These are phyloP conservation scores for Colletotrichum filicis DNA, from an alignment of 2,329 filamentous ascomycete genomes.

Conservation along the genomic window DNA sequence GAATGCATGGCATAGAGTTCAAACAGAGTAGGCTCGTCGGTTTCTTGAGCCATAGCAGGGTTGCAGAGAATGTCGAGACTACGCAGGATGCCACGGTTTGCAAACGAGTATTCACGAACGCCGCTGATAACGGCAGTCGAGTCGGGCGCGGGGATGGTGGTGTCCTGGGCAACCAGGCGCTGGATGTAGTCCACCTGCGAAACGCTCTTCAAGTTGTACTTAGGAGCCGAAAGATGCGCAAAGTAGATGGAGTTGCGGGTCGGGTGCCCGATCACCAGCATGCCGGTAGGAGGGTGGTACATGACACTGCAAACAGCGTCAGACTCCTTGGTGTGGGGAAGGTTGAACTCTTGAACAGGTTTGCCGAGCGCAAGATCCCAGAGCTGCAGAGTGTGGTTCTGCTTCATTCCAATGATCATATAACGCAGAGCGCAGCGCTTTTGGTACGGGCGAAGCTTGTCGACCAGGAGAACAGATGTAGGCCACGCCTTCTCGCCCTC, in stretches of 20 bases:
- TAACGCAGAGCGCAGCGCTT: slow-evolving; percentile 92
- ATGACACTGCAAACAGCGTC: slow-evolving; percentile 98
- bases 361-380: slow-evolving; percentile 98
- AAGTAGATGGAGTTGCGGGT: slow-evolving; percentile 98
- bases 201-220: slow-evolving; percentile 85
- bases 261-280: slow-evolving; percentile 94
- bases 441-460: slow-evolving; percentile 93
- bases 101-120: slow-evolving; percentile 93
- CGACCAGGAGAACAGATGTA: slow-evolving; percentile 93
- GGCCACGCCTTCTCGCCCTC: slow-evolving; percentile 96
- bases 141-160: slow-evolving; percentile 83
- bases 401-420: slow-evolving; percentile 97
- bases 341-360: slow-evolving; percentile 95
- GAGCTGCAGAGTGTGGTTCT: slow-evolving; percentile 97
- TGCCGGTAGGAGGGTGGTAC: slow-evolving; percentile 91
- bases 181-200: slow-evolving; percentile 90
- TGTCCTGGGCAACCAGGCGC: slow-evolving; percentile 78
- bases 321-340: slow-evolving; percentile 95
- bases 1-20: slow-evolving; percentile 98
- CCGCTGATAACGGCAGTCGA: slow-evolving; percentile 98
- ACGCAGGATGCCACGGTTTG: slow-evolving; percentile 84
- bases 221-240: slow-evolving; percentile 92
- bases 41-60: slow-evolving; percentile 70
- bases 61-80: slow-evolving; percentile 89
- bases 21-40: slow-evolving; percentile 81